These are phyloP conservation scores for Metschnikowia sp. DNA, from an alignment of 805 yeast species.

Conservation along the genomic window DNA sequence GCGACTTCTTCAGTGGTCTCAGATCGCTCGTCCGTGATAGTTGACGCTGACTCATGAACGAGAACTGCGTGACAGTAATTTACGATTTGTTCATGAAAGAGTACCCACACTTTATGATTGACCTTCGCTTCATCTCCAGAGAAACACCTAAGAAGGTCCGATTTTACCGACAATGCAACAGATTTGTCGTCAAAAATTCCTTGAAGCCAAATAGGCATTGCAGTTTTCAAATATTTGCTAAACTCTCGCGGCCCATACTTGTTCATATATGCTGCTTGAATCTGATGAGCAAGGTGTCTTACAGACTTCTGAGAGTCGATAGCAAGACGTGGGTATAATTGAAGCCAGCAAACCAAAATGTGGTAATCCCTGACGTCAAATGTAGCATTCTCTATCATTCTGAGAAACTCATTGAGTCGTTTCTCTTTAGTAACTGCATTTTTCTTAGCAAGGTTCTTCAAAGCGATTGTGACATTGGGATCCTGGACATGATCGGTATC, in stretches of 20 bases:
- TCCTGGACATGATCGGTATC: slow-evolving; percentile 39
- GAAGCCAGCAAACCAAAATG: slow-evolving; percentile 66
- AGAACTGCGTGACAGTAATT: slow-evolving; percentile 52
- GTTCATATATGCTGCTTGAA: slow-evolving; percentile 47
- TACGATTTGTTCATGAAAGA: slow-evolving; percentile 55
- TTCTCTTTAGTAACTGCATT: slow-evolving; percentile 85
- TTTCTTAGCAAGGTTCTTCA: slow-evolving; percentile 73
- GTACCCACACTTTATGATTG: slow-evolving; percentile 51
- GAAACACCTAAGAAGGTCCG: slow-evolving; percentile 53
- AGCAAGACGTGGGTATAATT: slow-evolving; percentile 75
- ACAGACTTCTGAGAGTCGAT: slow-evolving; percentile 67
- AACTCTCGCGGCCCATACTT: slow-evolving; percentile 55
- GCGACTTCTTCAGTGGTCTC: slow-evolving; percentile 62
- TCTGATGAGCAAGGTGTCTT: slow-evolving; percentile 58
- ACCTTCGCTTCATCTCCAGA: slow-evolving; percentile 49
- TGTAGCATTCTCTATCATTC: slow-evolving; percentile 30
- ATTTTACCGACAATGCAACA: slow-evolving; percentile 50
- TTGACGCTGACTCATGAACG: slow-evolving; percentile 53
- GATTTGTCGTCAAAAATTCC: slow-evolving; percentile 72
- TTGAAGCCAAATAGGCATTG: slow-evolving; percentile 69
- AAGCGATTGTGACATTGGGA: slow-evolving; percentile 58
- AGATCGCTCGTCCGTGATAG: slow-evolving; percentile 73
- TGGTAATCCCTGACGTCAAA: slow-evolving; percentile 43
- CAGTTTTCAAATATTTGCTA: slow-evolving; percentile 64
- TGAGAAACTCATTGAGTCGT: slow-evolving; percentile 53